Base-by-base conservation (phyloP, 768 basidiomycete species). In the Termitomyces eurrhizus region DNA sequence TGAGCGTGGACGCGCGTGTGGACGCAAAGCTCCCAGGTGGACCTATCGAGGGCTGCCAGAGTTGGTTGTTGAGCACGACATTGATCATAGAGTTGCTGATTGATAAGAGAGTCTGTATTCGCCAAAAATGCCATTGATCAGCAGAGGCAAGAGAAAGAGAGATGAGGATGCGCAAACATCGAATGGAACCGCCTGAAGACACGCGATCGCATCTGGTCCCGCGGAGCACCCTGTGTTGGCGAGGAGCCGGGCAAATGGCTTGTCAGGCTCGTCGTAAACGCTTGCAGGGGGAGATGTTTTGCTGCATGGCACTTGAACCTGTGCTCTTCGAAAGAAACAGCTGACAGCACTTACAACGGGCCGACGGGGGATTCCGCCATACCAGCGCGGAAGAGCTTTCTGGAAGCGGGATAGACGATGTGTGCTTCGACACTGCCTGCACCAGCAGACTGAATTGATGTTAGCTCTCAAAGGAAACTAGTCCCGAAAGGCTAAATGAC, bases 21-120 rank as follows among this genome's bases (percentile, higher is more conserved):
- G 80, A 67, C 16, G 80, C 67, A 53, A 85, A 73, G 65, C 82
- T 85, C 2, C 82, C 83, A 0, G 70, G 56, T 1, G 81, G 80
- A 1, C 84, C 84, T 7, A 84, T 75, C 0, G 82, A 61, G 0
- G 85, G 84, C 64, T 86, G 75, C 85, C 85, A 86, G 5, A 85
- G 70, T 62, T 87, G 85, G 0, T 59, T 14, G 53, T 86, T 85
- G 36, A 86, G 68, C 1, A 78, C 79, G 0, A 70, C 51, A 0
- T n/a, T 49, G 12, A 82, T 80, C 78, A 86, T 76, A 0, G 62
- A 48, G 61, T 83, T 83, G 42, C 77, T 80, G 51, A 78, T 77
- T 57, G 77, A 75, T 59, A 82, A 48, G 16, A 86, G 71, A 1
- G 75, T 79, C 85, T 86, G 29, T 18, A 21, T 21, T 21, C 21